Evolutionary conservation across 768 basidiomycete species (phyloP).

Genomic region (Tulasnella sp.): DNA sequence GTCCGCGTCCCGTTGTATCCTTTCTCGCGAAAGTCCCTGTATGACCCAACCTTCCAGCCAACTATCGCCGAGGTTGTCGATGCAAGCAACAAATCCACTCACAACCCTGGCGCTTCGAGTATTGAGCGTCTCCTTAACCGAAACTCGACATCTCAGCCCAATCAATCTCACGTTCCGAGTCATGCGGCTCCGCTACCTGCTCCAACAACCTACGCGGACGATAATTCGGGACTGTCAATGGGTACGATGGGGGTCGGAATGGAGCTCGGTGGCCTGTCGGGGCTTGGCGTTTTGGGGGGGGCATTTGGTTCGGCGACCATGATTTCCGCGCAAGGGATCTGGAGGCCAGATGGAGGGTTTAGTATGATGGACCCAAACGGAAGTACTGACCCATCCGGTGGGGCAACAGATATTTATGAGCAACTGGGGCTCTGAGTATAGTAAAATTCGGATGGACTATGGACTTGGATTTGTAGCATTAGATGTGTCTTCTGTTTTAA

Average conservation of each 20-base stretch:
- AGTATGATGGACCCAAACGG: background rate
- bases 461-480: constrained; percentile 9
- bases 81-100: constrained; percentile 1
- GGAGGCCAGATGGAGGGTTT: constrained; percentile 15
- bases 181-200: constrained; percentile 13
- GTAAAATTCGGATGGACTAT: background rate
- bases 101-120: background rate
- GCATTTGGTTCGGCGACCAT: constrained; percentile 4
- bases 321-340: constrained; percentile 32
- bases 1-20: constrained; percentile 63
- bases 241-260: constrained; percentile 24
- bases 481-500: background rate
- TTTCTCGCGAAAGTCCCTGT: constrained; percentile 24
- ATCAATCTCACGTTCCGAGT: background rate
- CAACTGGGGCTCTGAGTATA: constrained; percentile 29
- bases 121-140: constrained; percentile 13
- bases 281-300: background rate
- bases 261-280: constrained; percentile 1
- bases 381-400: background rate
- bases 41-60: constrained; percentile 33
- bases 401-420: constrained; percentile 26
- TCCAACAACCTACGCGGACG: background rate
- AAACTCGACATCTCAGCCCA: background rate
- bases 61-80: constrained; percentile 25
- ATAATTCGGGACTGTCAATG: background rate